Base-by-base conservation (phyloP, 1,284 basidiomycete species). In the Pseudozyma hubeiensis region DNA sequence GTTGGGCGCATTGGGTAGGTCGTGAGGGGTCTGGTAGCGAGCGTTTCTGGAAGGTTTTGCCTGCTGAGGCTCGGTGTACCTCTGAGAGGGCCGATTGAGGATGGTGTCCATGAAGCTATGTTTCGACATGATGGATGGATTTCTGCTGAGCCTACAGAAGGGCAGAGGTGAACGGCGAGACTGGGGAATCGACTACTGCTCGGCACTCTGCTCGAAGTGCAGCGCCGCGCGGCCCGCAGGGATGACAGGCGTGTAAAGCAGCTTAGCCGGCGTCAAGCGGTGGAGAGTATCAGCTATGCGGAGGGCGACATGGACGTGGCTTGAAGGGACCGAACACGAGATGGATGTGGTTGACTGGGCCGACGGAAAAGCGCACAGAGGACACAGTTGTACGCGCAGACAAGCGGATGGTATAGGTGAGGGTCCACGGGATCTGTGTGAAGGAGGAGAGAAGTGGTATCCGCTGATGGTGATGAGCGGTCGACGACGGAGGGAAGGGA, bases 41-140 rank as follows among this genome's bases (percentile, higher is more conserved):
- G 37, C 49, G 14, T 44, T 48, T 19, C 56, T 59, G 52, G 61
- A 55, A 29, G 56, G 19, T 41, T 69, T 68, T 13, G 57, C 17
- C 13, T 51, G 14, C 19, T 53, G 41, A n/a, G 76, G 73, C 14
- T 73, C 73, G 34, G 75, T 65, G 46, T 84, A 84, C 40, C 59
- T 76, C 64, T 84, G 82, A 4, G 81, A 82, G 41, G 82, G 82
- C 53, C 82, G 76, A 34, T 82, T 80, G 31, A 84, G 78, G 58
- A 84, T 83, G 39, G 65, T 64, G 50, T 82, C 80, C 63, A 84
- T 64, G 53, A 84, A 77, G 49, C 78, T 79, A 35, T 67, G 51
- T 57, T 73, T 73, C 8, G 78, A 48, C 82, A 83, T 83, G n/a
- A 30, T 64, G 64, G 40, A 33, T 29, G 31, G 29, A 41, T 5